Evolutionary conservation across 2,329 filamentous ascomycete species (phyloP), one percentile per base, ranked within the genome.

Genomic region (Fusarium irregulare): DNA sequence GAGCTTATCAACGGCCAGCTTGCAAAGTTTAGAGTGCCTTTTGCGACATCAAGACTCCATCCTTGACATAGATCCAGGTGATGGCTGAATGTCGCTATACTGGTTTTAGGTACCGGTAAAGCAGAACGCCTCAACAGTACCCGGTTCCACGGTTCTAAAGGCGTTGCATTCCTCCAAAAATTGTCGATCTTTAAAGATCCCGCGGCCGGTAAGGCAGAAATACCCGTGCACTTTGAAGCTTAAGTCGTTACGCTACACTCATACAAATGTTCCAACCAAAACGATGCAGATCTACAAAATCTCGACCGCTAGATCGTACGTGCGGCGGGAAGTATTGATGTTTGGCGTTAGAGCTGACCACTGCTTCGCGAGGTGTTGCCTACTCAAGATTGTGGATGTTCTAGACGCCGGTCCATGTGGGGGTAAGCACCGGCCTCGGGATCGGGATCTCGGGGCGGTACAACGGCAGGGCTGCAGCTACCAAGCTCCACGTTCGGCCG

Each of bases 391-490:
- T 32, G 28, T 44, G 27, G 30, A 30, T 37, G 54, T 59, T 57
- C 46, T 54, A 44, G 60, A 49, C 25, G 44, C 32, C 48, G 48
- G 48, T 46, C 30, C 25, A 34, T 50, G 58, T 56, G 55, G 63
- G 42, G 48, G 47, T 42, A 47, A 21, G 46, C 37, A 42, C 37
- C 42, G 25, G 41, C 53, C 40, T 54, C 54, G 55, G 53, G 30
- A 64, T 55, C 37, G 18, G 21, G 23, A 47, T 21, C 23, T 37
- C 37, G 51, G 48, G 41, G 57, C 49, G 58, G 48, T 49, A 51
- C 12, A 71, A 71, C 63, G 66, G 67, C 49, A 48, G 67, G 67
- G 66, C 60, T 61, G 50, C 42, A 46, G 41, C 32, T 63, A 32
- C 57, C 60, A 45, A 56, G 40, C 48, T 54, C 41, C 46, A 32